Evolutionary conservation across 371 early-diverging fungal species (phyloP).

Genomic region (Circinella minor): DNA sequence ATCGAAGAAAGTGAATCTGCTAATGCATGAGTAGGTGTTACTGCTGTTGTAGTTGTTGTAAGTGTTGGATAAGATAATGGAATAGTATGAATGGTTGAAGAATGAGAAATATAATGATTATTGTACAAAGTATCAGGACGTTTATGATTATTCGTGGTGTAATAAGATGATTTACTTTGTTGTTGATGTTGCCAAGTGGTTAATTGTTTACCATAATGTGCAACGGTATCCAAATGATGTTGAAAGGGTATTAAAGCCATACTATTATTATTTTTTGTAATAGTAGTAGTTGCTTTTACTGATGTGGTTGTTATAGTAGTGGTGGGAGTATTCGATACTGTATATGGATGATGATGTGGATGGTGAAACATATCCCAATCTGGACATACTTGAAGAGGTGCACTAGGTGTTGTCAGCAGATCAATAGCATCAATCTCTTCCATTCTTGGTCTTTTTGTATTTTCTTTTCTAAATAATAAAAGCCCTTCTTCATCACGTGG

Average conservation of each 20-base stretch:
- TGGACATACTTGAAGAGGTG: constrained; percentile 20
- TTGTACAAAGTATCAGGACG: constrained; percentile 2
- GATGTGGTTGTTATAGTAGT: not conserved
- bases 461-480: not conserved
- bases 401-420: constrained; percentile 14
- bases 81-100: not conserved
- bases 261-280: not conserved
- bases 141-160: not conserved
- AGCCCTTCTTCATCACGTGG: constrained; percentile 8
- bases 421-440: constrained; percentile 11
- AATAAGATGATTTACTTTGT: not conserved
- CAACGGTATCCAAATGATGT: constrained; percentile 16
- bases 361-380: constrained; percentile 16
- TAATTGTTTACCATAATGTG: constrained; percentile 22
- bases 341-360: too few relatives aligned
- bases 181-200: constrained; percentile 15
- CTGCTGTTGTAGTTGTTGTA: not conserved
- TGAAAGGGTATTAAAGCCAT: not conserved
- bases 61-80: not conserved
- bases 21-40: not conserved
- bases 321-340: too few relatives aligned
- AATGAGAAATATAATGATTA: not conserved
- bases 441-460: constrained; percentile 1
- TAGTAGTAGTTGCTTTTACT: constrained; percentile 1
- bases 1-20: not conserved